Evolutionary conservation across 2,329 filamentous ascomycete species (phyloP).

Genomic region (Colletotrichum caudatum): DNA sequence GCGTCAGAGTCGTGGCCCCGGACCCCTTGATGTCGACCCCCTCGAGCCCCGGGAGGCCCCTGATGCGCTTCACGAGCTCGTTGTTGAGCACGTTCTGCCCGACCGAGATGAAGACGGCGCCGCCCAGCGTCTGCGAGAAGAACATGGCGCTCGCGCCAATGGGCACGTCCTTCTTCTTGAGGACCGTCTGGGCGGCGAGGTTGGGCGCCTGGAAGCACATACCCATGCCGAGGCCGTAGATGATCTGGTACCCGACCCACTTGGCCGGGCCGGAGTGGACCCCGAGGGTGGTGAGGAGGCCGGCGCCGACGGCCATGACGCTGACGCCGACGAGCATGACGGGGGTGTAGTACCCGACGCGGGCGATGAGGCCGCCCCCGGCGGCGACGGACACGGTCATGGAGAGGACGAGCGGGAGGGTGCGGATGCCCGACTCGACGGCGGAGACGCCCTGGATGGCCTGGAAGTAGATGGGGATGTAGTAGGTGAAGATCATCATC

Average conservation of each 20-base stretch:
- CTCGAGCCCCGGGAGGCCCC: conserved; percentile 47
- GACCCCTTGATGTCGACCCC: conserved; percentile 35
- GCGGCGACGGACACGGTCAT: conserved; percentile 47
- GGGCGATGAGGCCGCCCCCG: conserved; percentile 45
- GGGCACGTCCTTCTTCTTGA: conserved; percentile 55
- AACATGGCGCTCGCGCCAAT: conserved; percentile 58
- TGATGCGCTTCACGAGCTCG: conserved; percentile 53
- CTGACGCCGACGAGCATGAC: conserved; percentile 53
- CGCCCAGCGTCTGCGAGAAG: conserved; percentile 60
- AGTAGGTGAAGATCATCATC: conserved; percentile 58
- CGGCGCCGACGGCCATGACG: conserved; percentile 52
- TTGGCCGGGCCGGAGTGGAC: conserved; percentile 47
- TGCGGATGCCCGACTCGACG: conserved; percentile 53
- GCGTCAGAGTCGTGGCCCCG: conserved; percentile 42
- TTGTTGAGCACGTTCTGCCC: conserved; percentile 59
- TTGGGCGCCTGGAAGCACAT: conserved; percentile 58
- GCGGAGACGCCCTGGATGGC: conserved; percentile 56
- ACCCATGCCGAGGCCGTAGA: conserved; percentile 61
- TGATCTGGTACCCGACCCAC: conserved; percentile 59
- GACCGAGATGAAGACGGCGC: conserved; percentile 59
- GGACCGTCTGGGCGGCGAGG: conserved; percentile 61
- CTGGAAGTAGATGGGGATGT: conserved; percentile 65
- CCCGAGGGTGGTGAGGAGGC: conserved; percentile 55
- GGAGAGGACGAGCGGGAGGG: conserved; percentile 51
- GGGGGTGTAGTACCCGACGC: conserved; percentile 57